Conservation (phyloP, 1,284 basidiomycete species). For the Ustilago cynodontis region DNA sequence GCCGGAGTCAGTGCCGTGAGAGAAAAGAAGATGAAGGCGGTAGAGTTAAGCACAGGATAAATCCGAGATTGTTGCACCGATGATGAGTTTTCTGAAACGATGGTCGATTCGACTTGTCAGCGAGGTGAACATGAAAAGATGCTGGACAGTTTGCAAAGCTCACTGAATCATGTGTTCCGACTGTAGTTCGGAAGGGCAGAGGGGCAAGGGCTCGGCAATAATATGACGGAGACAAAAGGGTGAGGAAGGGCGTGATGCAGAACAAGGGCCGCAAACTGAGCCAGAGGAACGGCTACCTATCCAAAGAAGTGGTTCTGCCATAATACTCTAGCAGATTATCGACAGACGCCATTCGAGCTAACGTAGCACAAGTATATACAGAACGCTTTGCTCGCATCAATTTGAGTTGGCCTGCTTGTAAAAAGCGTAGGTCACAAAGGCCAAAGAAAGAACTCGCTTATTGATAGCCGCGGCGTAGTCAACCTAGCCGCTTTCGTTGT, state of each 20-base stretch:
- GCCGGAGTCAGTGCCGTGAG: not conserved
- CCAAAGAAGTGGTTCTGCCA: not conserved
- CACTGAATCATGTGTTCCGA: not conserved
- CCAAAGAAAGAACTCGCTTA: constrained; percentile 7
- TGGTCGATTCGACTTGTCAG: too few relatives aligned
- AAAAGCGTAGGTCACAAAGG: not conserved
- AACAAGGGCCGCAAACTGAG: not conserved
- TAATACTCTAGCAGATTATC: too few relatives aligned
- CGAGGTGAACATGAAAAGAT: not conserved
- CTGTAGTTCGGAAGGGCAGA: not conserved
- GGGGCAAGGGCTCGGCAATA: constrained; percentile 5
- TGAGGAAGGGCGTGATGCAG: not conserved
- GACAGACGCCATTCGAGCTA: not conserved
- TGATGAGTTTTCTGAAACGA: too few relatives aligned
- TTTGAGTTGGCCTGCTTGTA: not conserved
- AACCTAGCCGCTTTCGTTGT: not conserved
- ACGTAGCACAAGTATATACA: not conserved
- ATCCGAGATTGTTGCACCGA: not conserved
- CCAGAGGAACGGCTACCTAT: not conserved
- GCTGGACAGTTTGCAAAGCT: not conserved
- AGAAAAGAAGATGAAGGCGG: not conserved
- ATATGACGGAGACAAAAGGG: not conserved
- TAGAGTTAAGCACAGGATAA: not conserved
- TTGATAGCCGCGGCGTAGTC: not conserved
- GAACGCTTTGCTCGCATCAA: not conserved